Conservation (phyloP, 2,329 filamentous ascomycete genomes). For the Cladosporium sp. region DNA sequence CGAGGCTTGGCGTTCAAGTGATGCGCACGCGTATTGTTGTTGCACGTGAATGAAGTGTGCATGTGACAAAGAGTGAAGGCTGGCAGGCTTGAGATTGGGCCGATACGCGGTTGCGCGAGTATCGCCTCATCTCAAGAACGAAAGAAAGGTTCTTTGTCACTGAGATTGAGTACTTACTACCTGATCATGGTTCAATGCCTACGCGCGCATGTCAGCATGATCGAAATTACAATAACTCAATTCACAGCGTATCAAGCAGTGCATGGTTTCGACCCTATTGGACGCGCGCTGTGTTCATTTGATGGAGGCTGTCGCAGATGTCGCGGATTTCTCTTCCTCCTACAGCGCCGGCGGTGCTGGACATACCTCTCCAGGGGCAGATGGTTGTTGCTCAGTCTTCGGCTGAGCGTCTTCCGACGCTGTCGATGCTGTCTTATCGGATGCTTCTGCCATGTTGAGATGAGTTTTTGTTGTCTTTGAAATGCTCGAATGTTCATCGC, state of each 20-base stretch:
- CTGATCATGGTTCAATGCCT: slow-evolving; percentile 16
- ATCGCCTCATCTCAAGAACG: not conserved
- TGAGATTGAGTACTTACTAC: slow-evolving; percentile 18
- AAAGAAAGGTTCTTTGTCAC: slow-evolving; percentile 2
- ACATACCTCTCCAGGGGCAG: slow-evolving; percentile 18
- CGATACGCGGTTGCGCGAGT: not conserved
- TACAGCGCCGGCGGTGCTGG: slow-evolving; percentile 13
- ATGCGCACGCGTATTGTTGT: not conserved
- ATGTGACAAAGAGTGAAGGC: not conserved
- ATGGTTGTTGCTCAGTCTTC: not conserved
- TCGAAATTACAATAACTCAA: slow-evolving; percentile 15
- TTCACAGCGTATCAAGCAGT: slow-evolving; percentile 7
- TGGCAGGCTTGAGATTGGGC: not conserved
- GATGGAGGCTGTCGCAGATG: not conserved
- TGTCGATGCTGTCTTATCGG: not conserved
- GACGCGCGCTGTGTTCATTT: not conserved
- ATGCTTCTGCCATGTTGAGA: slow-evolving; percentile 17
- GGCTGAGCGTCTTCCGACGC: not conserved
- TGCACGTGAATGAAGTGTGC: not conserved
- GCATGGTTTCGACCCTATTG: not conserved
- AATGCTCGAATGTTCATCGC: not conserved
- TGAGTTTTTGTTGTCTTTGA: not conserved
- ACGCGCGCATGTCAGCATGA: slow-evolving; percentile 18
- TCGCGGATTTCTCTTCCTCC: slow-evolving; percentile 1
- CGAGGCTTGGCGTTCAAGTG: not conserved